Conservation (phyloP, 179 eudicot species). For the Pouteria campechiana region DNA sequence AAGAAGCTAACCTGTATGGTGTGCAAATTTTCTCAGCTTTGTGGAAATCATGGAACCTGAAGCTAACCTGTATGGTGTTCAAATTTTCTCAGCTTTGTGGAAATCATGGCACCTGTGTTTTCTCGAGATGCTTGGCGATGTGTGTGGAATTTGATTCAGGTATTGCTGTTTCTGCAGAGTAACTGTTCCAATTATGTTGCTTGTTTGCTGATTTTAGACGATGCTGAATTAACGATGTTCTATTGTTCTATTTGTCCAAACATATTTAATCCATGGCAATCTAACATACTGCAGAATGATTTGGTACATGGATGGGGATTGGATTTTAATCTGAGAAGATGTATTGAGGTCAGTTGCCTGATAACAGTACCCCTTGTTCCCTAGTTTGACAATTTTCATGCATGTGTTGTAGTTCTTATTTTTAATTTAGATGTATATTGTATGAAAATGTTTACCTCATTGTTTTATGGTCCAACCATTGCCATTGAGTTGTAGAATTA, state of each 20-base stretch:
- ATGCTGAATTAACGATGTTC: no score
- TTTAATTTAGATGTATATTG: no score
- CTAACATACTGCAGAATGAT: conserved; percentile 84
- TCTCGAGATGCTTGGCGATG: conserved; percentile 93
- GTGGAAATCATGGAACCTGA: conserved; percentile 65
- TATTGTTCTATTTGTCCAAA: no score
- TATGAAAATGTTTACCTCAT: background rate
- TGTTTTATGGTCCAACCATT: background rate
- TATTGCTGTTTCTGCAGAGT: conserved; percentile 7
- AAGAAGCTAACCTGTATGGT: background rate
- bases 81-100: conserved; percentile 83
- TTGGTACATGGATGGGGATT: conserved; percentile 99
- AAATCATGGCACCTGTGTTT: conserved; percentile 97
- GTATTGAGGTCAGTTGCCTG: conserved; percentile 60
- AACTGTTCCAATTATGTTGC: background rate
- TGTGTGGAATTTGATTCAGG: conserved; percentile 99
- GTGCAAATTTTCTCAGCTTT: conserved; percentile 56
- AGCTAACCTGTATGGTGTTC: background rate
- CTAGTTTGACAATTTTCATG: no score
- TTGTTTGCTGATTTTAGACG: background rate
- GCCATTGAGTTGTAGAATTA: background rate
- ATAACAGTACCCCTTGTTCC: background rate
- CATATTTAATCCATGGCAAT: no score
- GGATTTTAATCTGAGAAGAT: conserved; percentile 93
- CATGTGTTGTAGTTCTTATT: no score